These are phyloP conservation scores for Poa annua DNA, from an alignment of 176 grass and related monocot species.

Conservation along the genomic window DNA sequence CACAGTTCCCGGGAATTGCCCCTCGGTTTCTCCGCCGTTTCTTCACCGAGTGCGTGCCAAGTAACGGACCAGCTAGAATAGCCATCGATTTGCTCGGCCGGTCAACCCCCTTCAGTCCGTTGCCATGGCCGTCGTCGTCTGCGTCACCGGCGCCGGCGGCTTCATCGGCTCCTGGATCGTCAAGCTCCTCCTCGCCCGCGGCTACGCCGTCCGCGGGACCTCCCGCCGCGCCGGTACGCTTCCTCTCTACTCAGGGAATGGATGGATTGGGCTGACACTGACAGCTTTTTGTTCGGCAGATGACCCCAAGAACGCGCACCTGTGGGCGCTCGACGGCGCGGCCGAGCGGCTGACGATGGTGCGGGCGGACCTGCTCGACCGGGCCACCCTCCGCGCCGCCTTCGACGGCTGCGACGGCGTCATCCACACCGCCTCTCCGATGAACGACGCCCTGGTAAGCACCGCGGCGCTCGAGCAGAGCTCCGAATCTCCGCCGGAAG, in stretches of 20 bases:
- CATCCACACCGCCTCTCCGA: constrained; percentile 72
- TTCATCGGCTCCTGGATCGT: constrained; percentile 76
- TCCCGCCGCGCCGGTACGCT: constrained; percentile 50
- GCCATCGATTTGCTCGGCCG: background rate
- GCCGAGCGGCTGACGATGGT: constrained; percentile 55
- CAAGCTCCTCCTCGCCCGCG: constrained; percentile 61
- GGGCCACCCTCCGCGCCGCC: constrained; percentile 53
- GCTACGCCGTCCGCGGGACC: constrained; percentile 65
- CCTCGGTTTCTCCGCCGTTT: constrained; percentile 18
- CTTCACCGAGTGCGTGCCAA: background rate
- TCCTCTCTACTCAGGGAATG: background rate
- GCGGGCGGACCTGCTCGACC: constrained; percentile 61
- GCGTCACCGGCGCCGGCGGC: constrained; percentile 66
- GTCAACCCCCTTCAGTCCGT: background rate
- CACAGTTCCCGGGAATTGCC: constrained; percentile 16
- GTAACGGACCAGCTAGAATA: background rate
- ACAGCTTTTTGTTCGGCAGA: constrained; percentile 29
- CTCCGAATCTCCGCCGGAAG: background rate
- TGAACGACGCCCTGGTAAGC: constrained; percentile 64
- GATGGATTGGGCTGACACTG: background rate
- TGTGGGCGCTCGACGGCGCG: constrained; percentile 64
- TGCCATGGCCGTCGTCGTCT: constrained; percentile 51
- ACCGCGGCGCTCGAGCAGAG: background rate
- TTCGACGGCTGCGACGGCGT: constrained; percentile 68
- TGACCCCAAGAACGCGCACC: constrained; percentile 72